phyloP scores from a whole-genome alignment of 768 basidiomycete species.

The Lactarius sp. region DNA sequence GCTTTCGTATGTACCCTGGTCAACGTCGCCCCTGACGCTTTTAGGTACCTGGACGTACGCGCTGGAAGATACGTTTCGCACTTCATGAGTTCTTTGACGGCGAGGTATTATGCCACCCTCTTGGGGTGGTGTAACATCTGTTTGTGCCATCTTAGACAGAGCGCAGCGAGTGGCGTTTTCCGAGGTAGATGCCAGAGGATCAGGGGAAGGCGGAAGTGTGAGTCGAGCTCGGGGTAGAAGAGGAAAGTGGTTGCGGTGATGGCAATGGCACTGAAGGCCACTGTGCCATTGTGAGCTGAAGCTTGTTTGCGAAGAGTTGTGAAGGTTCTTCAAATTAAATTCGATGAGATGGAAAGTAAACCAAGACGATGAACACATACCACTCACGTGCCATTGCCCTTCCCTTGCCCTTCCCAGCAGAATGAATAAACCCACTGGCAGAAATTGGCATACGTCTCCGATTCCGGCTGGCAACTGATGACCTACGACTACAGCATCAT shows the following conservation, averaged over 20 bases:
- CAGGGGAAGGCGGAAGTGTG: conserved; percentile 83
- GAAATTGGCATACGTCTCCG: no score
- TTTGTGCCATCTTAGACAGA: conserved; percentile 78
- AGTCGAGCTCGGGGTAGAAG: conserved; percentile 35
- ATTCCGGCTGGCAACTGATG: no score
- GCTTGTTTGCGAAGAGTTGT: no score
- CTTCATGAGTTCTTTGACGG: conserved; percentile 88
- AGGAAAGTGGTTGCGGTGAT: background rate
- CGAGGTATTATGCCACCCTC: conserved; percentile 71
- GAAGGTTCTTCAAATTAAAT: no score
- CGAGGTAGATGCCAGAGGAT: conserved; percentile 82
- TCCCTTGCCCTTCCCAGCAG: no score
- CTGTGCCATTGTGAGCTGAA: conserved; percentile 11
- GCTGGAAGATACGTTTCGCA: conserved; percentile 72
- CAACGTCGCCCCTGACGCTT: no score
- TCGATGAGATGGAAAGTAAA: no score
- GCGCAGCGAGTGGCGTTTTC: conserved; percentile 62
- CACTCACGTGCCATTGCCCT: no score
- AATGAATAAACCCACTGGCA: no score
- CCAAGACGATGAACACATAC: no score
- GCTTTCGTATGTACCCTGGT: conserved; percentile 42
- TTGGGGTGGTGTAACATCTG: conserved; percentile 81
- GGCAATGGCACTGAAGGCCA: conserved; percentile 17
- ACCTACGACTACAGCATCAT: no score
- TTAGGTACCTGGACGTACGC: conserved; percentile 24